phyloP scores from a whole-genome alignment of 306 rosid species.

The Malus fusca region DNA sequence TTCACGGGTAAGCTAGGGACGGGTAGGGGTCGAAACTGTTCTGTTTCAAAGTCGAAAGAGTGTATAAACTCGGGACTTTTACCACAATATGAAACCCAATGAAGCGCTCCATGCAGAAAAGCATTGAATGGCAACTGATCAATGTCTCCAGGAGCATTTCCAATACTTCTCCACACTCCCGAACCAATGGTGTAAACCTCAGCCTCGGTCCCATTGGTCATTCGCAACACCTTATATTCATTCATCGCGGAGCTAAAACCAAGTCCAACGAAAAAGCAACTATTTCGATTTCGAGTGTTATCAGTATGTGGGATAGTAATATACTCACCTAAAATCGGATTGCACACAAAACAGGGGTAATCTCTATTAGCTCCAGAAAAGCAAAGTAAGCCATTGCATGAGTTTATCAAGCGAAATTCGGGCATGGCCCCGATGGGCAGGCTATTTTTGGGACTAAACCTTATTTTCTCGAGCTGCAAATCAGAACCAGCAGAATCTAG shows the following conservation, averaged over 20 bases:
- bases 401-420: neutral
- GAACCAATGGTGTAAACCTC: conserved; percentile 11
- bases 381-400: conserved; percentile 10
- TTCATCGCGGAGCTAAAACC: neutral
- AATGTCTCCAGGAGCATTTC: neutral
- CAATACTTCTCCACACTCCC: conserved; percentile 9
- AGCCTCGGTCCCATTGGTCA: neutral
- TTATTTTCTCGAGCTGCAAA: neutral
- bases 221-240: conserved; percentile 8
- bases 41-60: neutral
- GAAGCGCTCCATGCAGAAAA: conserved; percentile 6
- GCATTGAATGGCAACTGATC: neutral
- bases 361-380: neutral
- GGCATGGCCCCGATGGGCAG: neutral
- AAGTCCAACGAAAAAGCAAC: neutral
- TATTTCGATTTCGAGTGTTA: neutral
- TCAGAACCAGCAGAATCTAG: neutral
- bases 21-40: neutral
- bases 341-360: conserved; percentile 3
- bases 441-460: neutral
- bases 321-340: conserved; percentile 9
- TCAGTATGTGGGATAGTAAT: neutral
- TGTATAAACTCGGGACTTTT: neutral
- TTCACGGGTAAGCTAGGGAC: neutral
- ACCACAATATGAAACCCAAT: neutral